These are phyloP conservation scores for Marasmius sp. DNA, from an alignment of 1,284 basidiomycete genomes.

Conservation along the genomic window DNA sequence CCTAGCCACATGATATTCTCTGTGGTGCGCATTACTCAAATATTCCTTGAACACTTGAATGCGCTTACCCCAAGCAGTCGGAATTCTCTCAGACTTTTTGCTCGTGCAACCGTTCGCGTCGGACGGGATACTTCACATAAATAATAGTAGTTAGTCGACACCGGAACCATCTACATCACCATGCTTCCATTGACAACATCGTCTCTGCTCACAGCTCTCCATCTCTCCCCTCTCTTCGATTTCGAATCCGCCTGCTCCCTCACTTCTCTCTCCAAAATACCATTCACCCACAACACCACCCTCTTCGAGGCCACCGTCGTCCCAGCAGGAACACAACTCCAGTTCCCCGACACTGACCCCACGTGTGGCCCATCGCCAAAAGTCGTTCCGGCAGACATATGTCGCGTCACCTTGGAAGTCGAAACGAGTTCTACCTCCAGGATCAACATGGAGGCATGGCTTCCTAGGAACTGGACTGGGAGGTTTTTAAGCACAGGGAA, in stretches of 20 bases:
- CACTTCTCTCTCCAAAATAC: neutral
- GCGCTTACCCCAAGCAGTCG: too few relatives aligned
- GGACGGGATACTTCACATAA: too few relatives aligned
- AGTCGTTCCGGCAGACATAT: constrained; percentile 8
- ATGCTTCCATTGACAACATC: neutral
- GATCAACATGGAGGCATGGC: constrained; percentile 13
- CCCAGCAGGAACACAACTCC: constrained; percentile 5
- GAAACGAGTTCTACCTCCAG: constrained; percentile 8
- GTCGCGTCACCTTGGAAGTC: constrained; percentile 10
- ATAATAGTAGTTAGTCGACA: too few relatives aligned
- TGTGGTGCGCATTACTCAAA: too few relatives aligned
- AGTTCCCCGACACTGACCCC: constrained; percentile 8
- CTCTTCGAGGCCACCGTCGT: neutral
- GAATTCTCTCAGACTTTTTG: too few relatives aligned
- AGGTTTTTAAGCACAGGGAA: constrained; percentile 4
- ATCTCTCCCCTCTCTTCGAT: neutral
- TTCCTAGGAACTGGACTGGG: constrained; percentile 12
- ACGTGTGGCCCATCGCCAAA: constrained; percentile 2
- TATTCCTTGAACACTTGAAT: too few relatives aligned
- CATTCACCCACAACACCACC: neutral
- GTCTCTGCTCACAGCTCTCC: neutral
- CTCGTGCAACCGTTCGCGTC: too few relatives aligned
- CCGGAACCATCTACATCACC: too few relatives aligned
- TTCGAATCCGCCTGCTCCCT: neutral
- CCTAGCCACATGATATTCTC: too few relatives aligned